Evolutionary conservation across 2,329 filamentous ascomycete genomes (phyloP).

Genomic region (Chrysosphaeria jannelii): DNA sequence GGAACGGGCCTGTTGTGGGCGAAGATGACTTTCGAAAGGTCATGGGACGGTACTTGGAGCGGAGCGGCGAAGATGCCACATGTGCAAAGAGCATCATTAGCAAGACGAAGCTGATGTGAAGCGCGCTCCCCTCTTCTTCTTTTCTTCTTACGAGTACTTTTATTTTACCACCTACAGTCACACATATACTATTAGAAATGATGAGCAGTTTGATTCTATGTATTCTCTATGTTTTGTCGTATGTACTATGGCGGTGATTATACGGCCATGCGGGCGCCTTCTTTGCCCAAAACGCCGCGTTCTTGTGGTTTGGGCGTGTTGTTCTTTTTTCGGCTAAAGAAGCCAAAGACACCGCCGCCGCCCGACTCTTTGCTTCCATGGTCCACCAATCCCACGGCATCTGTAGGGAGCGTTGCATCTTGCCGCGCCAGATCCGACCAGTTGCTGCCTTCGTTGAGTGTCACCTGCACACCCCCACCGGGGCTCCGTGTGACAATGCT

Average conservation of each 20-base stretch:
- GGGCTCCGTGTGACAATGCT: conserved; percentile 44
- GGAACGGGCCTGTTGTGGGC: conserved; percentile 66
- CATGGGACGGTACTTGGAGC: conserved; percentile 30
- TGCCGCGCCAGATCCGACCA: conserved; percentile 79
- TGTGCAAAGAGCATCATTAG: conserved; percentile 1
- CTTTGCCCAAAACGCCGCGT: conserved; percentile 75
- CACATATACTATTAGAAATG: too few species aligned
- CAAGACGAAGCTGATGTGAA: too few species aligned
- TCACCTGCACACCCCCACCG: conserved; percentile 67
- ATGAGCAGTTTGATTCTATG: too few species aligned
- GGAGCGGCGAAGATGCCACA: conserved; percentile 4
- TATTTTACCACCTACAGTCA: too few species aligned
- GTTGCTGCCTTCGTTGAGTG: conserved; percentile 50
- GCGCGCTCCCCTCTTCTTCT: neutral
- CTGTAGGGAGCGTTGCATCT: conserved; percentile 41
- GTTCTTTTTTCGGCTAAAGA: conserved; percentile 70
- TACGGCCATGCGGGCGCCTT: conserved; percentile 72
- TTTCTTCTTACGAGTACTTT: too few species aligned
- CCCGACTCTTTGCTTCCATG: conserved; percentile 21
- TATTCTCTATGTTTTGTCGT: too few species aligned
- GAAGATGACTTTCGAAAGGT: conserved; percentile 67
- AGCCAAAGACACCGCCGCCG: conserved; percentile 57
- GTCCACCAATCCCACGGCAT: conserved; percentile 16
- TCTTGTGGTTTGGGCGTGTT: conserved; percentile 87
- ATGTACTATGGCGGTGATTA: too few species aligned